Evolutionary conservation across 352 stramenopile species (phyloP), one percentile per base, ranked within the genome.

Genomic region (Phytopythium oedochilum): DNA sequence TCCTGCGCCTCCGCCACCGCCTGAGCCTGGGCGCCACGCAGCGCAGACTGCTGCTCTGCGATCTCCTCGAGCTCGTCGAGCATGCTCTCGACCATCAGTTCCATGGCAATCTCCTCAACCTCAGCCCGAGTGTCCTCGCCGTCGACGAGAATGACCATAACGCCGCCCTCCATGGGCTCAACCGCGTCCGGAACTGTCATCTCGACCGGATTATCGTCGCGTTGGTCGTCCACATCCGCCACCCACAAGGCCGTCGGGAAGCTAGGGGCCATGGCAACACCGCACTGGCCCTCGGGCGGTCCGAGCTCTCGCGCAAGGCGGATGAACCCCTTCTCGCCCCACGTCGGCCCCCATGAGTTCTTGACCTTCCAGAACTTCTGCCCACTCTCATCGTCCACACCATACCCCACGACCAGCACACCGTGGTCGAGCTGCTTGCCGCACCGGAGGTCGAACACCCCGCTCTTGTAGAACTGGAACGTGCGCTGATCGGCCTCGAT

Each of bases 291-390:
- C 10, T 87, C 82, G 45, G 88, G 84, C 68, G 97, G 97, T 28
- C 88, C 84, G 53, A 89, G 81, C 55, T 84, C 78, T 58, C 86
- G 82, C 17, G 62, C 61, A 51, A 97, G 73, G 49, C 83, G 83
- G 54, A 97, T 92, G 71, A 93, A 96, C 44, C 89, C 89, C 6
- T 94, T 55, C 61, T 96, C 87, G 43, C 92, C 92, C 92, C 92
- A 98, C 20, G 64, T 69, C 9, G 70, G 51, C 23, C 83, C 76
- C 94, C 94, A 99, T 53, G 83, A 97, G 73, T 99, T 99, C 59
- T 97, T 89, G 25, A 99, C 74, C 53, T 97, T 79, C 89, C 91
- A 98, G 64, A 97, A 99, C 60, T 97, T 86, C 20, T 86, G 75
- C 51, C 92, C 76, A 51, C 96, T 89, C 10, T 66, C 65, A 2